A percentile compares a stretch with the other conserved stretches of the same genome.
phyloP scores from a whole-genome alignment of 1,139 yeast genomes.

The Pneumocystis oryctolagi region DNA sequence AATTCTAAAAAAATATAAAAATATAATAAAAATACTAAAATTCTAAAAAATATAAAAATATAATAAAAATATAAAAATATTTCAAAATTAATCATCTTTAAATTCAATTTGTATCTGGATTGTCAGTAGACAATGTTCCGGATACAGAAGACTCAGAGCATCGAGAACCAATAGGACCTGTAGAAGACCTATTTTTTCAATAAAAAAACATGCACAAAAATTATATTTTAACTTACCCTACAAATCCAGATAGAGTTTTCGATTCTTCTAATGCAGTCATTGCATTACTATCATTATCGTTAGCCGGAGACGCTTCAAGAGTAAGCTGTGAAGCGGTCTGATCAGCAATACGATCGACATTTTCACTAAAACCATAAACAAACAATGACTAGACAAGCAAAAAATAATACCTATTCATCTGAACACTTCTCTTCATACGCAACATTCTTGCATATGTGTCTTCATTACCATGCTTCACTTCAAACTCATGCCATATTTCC shows the following conservation, averaged over 20 bases:
- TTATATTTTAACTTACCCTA: not conserved
- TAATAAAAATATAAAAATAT: not conserved
- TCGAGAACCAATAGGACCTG: not conserved
- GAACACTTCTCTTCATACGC: conserved; percentile 42
- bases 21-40: not conserved
- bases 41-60: not conserved
- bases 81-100: not conserved
- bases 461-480: conserved; percentile 55
- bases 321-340: not conserved
- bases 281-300: too few relatives aligned
- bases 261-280: not conserved
- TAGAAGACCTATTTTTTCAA: not conserved
- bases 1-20: not conserved
- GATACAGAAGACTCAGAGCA: not conserved
- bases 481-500: conserved; percentile 62
- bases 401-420: conserved; percentile 24
- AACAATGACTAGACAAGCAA: not conserved
- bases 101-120: not conserved
- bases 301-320: not conserved
- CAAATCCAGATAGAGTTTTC: not conserved
- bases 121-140: not conserved
- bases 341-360: not conserved
- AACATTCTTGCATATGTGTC: conserved; percentile 63
- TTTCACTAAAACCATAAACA: not conserved
- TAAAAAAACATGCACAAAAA: not conserved